Evolutionary conservation across 208 protist genomes (phyloP).

Genomic region (Borovskyia barvae): DNA sequence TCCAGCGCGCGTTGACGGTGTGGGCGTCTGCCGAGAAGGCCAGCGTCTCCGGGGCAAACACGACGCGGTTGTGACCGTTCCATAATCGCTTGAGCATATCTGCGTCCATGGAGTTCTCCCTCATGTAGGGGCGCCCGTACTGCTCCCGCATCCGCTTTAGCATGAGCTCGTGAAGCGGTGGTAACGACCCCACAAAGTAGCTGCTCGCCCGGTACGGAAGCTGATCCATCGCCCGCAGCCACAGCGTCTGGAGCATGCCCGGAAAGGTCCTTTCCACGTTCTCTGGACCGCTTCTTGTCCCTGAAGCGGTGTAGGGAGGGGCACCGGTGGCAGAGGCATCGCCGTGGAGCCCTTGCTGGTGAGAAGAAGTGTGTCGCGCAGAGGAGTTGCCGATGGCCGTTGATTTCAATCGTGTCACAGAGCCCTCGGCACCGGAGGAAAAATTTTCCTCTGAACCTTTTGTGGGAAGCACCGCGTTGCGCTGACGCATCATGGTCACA

Average conservation of each 20-base stretch:
- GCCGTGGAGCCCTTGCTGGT: too few species aligned
- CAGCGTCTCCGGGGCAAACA: constrained; percentile 12
- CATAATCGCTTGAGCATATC: constrained; percentile 48
- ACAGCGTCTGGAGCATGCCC: constrained; percentile 19
- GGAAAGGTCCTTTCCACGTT: too few species aligned
- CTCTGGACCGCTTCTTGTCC: constrained; percentile 6
- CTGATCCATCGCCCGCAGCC: constrained; percentile 28
- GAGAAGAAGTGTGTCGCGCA: too few species aligned
- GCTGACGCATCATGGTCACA: too few species aligned
- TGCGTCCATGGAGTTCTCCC: constrained; percentile 20
- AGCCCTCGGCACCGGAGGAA: too few species aligned
- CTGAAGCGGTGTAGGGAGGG: constrained; percentile 1
- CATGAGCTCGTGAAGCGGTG: constrained; percentile 19
- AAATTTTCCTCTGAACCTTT: too few species aligned
- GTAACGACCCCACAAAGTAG: constrained; percentile 19
- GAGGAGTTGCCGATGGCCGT: too few species aligned
- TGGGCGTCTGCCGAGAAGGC: constrained; percentile 15
- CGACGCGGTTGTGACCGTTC: constrained; percentile 36
- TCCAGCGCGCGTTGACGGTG: constrained; percentile 57
- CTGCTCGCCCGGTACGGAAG: constrained; percentile 23
- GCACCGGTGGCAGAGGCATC: too few species aligned
- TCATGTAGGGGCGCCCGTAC: constrained; percentile 28
- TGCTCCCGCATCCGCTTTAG: constrained; percentile 22
- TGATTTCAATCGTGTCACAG: too few species aligned
- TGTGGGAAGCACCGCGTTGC: too few species aligned